Evolutionary conservation across 1,284 basidiomycete genomes (phyloP).

Genomic region (Trichosporon sp.): DNA sequence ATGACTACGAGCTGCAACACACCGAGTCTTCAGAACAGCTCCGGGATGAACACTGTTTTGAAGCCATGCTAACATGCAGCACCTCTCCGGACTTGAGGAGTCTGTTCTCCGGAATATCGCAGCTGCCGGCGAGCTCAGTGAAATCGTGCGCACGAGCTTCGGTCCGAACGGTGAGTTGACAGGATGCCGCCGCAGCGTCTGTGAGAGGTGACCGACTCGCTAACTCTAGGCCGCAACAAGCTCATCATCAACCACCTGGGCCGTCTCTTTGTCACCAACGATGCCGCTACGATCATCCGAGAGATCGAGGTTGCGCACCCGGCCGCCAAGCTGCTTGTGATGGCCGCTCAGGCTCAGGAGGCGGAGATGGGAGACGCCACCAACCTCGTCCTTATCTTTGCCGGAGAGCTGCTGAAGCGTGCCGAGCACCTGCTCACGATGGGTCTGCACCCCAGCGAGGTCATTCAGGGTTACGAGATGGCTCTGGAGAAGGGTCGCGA

Average conservation of each 20-base stretch:
- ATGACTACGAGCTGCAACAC: too few species aligned
- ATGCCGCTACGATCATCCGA: slow-evolving; percentile 97
- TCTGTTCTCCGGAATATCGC: slow-evolving; percentile 92
- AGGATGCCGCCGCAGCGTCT: background rate
- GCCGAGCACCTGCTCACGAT: slow-evolving; percentile 88
- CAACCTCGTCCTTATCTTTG: slow-evolving; percentile 90
- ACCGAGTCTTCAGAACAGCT: too few species aligned
- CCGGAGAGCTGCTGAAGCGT: slow-evolving; percentile 91
- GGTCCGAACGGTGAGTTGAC: slow-evolving; percentile 77
- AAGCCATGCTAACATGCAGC: slow-evolving; percentile 53
- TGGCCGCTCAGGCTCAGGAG: slow-evolving; percentile 96
- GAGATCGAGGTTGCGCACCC: slow-evolving; percentile 99
- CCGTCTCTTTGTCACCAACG: slow-evolving; percentile 92
- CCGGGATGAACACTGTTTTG: too few species aligned
- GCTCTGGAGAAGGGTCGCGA: slow-evolving; percentile 78
- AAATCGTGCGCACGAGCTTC: slow-evolving; percentile 93
- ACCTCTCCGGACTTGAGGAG: slow-evolving; percentile 84
- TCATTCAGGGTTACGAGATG: slow-evolving; percentile 92
- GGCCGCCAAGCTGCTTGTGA: slow-evolving; percentile 92
- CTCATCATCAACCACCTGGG: slow-evolving; percentile 95
- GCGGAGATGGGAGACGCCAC: slow-evolving; percentile 98
- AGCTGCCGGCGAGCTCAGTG: slow-evolving; percentile 86
- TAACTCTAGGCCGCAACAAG: slow-evolving; percentile 73
- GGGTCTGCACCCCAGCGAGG: slow-evolving; percentile 92
- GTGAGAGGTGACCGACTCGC: background rate